Evolutionary conservation across 78 protist species (phyloP).

Genomic region (Cavenderia fasciculata): DNA sequence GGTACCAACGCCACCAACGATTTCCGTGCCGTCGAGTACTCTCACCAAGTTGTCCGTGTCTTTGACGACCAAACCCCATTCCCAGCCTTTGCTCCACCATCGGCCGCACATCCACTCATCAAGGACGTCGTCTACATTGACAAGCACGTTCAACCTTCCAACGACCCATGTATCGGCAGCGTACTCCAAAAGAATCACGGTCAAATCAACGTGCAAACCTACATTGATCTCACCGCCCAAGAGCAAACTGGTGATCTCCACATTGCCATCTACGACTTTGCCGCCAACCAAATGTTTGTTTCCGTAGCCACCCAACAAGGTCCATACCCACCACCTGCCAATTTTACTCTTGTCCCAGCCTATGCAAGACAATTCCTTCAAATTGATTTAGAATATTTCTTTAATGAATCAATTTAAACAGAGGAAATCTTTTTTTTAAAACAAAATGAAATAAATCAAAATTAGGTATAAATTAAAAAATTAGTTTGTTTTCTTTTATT

Average conservation of each 20-base stretch:
- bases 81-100: conserved; percentile 32
- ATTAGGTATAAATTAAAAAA: background rate
- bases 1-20: conserved; percentile 71
- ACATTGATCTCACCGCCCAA: conserved; percentile 39
- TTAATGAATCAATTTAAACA: conserved; percentile 30
- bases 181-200: conserved; percentile 53
- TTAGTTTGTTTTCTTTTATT: background rate
- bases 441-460: background rate
- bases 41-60: conserved; percentile 47
- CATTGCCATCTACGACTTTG: conserved; percentile 59
- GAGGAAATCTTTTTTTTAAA: no score
- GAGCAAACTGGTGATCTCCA: conserved; percentile 82
- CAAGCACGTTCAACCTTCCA: conserved; percentile 64
- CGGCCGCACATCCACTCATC: conserved; percentile 36
- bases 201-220: conserved; percentile 29
- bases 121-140: conserved; percentile 55
- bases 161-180: conserved; percentile 43
- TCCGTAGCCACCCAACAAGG: conserved; percentile 35
- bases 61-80: conserved; percentile 80
- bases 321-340: conserved; percentile 1
- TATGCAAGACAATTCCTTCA: conserved; percentile 57
- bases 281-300: conserved; percentile 60
- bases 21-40: conserved; percentile 78
- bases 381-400: conserved; percentile 57
- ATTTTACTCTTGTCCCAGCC: conserved; percentile 29